These are phyloP conservation scores for Kalmusia sp. DNA, from an alignment of 2,329 filamentous ascomycete species.

Conservation along the genomic window DNA sequence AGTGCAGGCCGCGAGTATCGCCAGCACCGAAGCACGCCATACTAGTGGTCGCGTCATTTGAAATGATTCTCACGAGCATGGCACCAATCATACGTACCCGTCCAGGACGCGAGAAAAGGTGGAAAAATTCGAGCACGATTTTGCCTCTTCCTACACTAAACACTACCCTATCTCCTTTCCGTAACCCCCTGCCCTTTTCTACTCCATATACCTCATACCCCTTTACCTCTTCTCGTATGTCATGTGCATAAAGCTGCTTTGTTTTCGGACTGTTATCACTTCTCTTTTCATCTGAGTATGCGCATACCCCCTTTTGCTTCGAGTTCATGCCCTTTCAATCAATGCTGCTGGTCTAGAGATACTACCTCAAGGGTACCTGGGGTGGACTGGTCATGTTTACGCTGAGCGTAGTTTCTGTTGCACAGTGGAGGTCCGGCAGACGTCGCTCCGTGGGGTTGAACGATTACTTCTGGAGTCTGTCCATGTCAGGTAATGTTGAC, in stretches of 20 bases:
- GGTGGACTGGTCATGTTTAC: neutral
- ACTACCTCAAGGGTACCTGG: neutral
- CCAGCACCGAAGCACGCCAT: slow-evolving; percentile 29
- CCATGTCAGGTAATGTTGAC: too few species aligned
- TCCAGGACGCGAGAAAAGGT: neutral
- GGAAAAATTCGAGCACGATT: neutral
- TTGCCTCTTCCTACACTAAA: neutral
- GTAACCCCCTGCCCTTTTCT: slow-evolving; percentile 13
- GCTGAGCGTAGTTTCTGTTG: neutral
- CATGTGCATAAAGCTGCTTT: neutral
- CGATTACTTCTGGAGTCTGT: too few species aligned
- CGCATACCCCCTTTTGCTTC: slow-evolving; percentile 24
- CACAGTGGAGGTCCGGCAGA: too few species aligned
- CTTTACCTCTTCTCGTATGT: slow-evolving; percentile 20
- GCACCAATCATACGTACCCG: neutral
- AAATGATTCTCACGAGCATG: neutral
- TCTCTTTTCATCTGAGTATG: slow-evolving; percentile 13
- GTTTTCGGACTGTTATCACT: slow-evolving; percentile 1
- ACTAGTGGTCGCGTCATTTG: slow-evolving; percentile 11
- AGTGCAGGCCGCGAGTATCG: slow-evolving; percentile 41
- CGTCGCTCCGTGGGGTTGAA: too few species aligned
- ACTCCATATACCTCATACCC: slow-evolving; percentile 14
- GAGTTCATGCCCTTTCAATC: slow-evolving; percentile 3
- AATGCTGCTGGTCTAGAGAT: neutral
- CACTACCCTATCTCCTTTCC: slow-evolving; percentile 2